These are phyloP conservation scores for Exobasidium cylindrosporum DNA, from an alignment of 1,284 basidiomycete species.

Conservation along the genomic window DNA sequence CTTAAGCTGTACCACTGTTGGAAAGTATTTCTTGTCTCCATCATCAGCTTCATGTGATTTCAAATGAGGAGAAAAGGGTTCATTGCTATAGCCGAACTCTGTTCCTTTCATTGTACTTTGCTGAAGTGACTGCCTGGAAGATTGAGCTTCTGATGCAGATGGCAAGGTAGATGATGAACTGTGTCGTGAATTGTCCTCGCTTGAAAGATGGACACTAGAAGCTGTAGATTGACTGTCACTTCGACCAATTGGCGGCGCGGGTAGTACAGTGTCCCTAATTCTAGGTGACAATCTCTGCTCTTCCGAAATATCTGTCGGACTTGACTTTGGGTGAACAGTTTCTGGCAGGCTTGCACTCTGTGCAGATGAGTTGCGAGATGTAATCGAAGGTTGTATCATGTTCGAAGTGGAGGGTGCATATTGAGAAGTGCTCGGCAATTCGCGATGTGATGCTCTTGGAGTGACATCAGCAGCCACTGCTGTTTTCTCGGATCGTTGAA, in stretches of 20 bases:
- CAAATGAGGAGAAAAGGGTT: conserved; percentile 31
- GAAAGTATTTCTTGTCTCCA: conserved; percentile 24
- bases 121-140: not conserved
- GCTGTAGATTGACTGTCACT: not conserved
- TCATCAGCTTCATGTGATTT: conserved; percentile 10
- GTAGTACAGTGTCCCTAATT: not conserved
- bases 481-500: not conserved
- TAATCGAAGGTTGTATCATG: not conserved
- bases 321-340: not conserved
- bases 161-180: not conserved
- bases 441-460: not conserved
- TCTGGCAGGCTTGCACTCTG: not conserved
- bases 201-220: not conserved
- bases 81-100: conserved; percentile 32
- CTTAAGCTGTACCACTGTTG: conserved; percentile 22
- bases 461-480: not conserved
- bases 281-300: not conserved
- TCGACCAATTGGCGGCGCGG: not conserved
- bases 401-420: not conserved
- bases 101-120: conserved; percentile 21
- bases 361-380: not conserved
- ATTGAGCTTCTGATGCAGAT: not conserved
- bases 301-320: not conserved
- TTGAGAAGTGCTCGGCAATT: not conserved
- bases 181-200: not conserved